Base-by-base conservation (phyloP, 2,329 filamentous ascomycete genomes). In the Albifimbria verrucaria region DNA sequence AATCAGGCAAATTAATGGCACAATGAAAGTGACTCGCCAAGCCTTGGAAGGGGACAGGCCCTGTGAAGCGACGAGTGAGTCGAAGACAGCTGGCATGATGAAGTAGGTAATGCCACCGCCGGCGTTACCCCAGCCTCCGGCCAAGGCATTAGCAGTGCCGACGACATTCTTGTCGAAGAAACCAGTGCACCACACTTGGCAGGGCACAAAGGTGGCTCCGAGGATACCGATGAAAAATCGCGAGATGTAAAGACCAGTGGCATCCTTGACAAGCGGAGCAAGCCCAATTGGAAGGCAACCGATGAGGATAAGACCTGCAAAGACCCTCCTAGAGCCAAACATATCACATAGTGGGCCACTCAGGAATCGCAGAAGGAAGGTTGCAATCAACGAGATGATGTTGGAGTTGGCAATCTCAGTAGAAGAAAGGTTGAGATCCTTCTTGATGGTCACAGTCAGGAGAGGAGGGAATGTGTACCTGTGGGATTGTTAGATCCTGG, bases 101-200 rank as follows among this genome's bases (percentile, higher is more conserved):
- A 96, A 95, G 74, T 96, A 96, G 2, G 92, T 96, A 59, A 96
- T 88, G 52, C 92, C 92, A 57, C 92, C 92, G 54, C 92, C 92
- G 23, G 90, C 82, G 62, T 96, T 96, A 49, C 92, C 92, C 75
- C 89, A 87, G 15, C 92, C 92, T 42, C 86, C 92, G 1, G 91
- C 87, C 18, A 96, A 72, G 3, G 90, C 88, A 66, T 96, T 97
- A 56, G 91, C 90, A 6, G 90, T 92, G 47, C 92, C 92, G 18
- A 96, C 88, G 23, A 96, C 80, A 63, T 92, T 94, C 75, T 92
- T 94, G 73, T 97, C 92, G 68, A 91, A 96, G 77, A 96, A 96
- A 0, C 87, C 90, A 0, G 91, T 96, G 10, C 88, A 90, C 90
- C 92, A 96, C 7, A 96, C 92, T 67, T 95, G 91, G 68, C 91